Evolutionary conservation across 495 filamentous ascomycete genomes (phyloP), one percentile per base, ranked within the genome.

Genomic region (Lasiosphaeris hirsuta): DNA sequence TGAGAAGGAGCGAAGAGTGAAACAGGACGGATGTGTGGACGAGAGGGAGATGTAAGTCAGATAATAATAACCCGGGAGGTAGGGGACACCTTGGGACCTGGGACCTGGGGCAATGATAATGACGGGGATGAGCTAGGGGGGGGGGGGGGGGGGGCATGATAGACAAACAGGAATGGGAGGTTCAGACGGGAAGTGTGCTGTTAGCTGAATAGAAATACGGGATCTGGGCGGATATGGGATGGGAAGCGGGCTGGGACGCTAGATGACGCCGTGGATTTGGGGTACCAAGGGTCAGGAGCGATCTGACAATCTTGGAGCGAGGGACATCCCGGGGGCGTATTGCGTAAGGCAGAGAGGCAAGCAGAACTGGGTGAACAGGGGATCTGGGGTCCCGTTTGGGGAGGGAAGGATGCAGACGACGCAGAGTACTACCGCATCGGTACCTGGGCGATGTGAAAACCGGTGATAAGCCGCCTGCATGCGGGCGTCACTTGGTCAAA

Each of bases 241-340:
- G 50, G 19, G 35, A 43, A 49, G 30, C 59, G 48, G 54, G 35
- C 53, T 14, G 13, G 35, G 42, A 38, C 42, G 44, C 48, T 54
- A 54, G 42, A 54, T 57, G 59, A 57, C 48, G 54, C 48, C 48
- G 35, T 43, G 42, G 54, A 61, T 18, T 52, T 57, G 46, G 48
- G 48, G 58, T 52, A 55, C 53, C 53, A 55, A 47, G 53, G 30
- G 46, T 36, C 58, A 42, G 42, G 11, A 47, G 41, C 53, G 17
- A 48, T 46, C 40, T 48, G 53, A 40, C 18, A 55, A 55, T 34
- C 36, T 53, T 14, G 50, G 50, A 18, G 37, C 43, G 40, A 23
- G 43, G 43, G 10, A 2, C 43, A 45, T 45, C 43, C 43, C 43
- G 43, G 43, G 5, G 23, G 23, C 23, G 23, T 30, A 30, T 30